phyloP scores from a whole-genome alignment of 2,329 filamentous ascomycete genomes.

The Phialophora tarda region DNA sequence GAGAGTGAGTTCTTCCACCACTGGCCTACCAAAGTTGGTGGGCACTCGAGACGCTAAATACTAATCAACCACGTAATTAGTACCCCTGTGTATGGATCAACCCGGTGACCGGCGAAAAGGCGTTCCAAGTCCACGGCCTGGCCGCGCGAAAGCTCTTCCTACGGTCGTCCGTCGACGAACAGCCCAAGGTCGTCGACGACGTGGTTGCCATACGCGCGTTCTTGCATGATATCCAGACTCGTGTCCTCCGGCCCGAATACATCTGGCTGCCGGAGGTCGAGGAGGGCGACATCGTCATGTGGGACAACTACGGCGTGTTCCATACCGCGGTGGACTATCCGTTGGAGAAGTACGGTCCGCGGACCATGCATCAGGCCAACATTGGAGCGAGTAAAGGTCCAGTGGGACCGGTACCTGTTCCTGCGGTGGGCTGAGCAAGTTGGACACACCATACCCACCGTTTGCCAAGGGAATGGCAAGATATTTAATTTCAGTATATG shows the following conservation, averaged over 20 bases:
- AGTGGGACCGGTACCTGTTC: slow-evolving; percentile 40
- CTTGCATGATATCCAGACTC: slow-evolving; percentile 48
- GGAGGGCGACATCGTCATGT: slow-evolving; percentile 54
- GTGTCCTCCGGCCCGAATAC: slow-evolving; percentile 52
- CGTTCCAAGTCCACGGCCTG: slow-evolving; percentile 54
- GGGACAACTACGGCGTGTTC: slow-evolving; percentile 53
- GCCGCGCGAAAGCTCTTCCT: slow-evolving; percentile 50
- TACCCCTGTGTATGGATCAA: slow-evolving; percentile 58
- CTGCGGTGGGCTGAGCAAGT: slow-evolving; percentile 8
- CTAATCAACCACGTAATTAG: slow-evolving; percentile 11
- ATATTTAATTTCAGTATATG: background rate
- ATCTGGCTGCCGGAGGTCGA: slow-evolving; percentile 49
- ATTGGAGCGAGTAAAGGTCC: slow-evolving; percentile 47
- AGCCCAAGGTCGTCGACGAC: slow-evolving; percentile 48
- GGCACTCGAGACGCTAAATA: no score
- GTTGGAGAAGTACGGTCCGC: slow-evolving; percentile 44
- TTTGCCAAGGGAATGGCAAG: background rate
- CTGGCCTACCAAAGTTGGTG: background rate
- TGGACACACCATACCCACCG: no score
- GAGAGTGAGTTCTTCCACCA: slow-evolving; percentile 29
- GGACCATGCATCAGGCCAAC: slow-evolving; percentile 57
- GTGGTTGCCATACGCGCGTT: slow-evolving; percentile 47
- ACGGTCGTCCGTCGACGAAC: slow-evolving; percentile 44
- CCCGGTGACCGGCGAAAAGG: slow-evolving; percentile 50
- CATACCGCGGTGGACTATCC: slow-evolving; percentile 55